A percentile compares a stretch with the other conserved stretches of the same genome.
phyloP scores from a whole-genome alignment of 2,329 filamentous ascomycete genomes.

The Bipolaris victoriae region DNA sequence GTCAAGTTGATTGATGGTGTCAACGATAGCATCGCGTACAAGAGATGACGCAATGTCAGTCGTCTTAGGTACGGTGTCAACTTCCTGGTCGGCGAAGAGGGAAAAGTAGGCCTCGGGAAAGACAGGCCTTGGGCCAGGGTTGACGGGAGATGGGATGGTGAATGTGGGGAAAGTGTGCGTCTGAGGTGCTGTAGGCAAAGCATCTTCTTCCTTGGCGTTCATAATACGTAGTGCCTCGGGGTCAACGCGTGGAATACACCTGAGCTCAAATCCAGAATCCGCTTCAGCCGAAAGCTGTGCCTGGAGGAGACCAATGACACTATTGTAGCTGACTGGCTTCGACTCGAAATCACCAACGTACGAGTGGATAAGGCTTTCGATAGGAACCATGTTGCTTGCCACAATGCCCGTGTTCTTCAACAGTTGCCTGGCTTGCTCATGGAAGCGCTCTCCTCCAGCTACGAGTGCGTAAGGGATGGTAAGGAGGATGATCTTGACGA shows the following conservation, averaged over 20 bases:
- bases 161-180: conserved; percentile 83
- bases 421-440: conserved; percentile 74
- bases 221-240: conserved; percentile 58
- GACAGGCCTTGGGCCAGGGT: conserved; percentile 74
- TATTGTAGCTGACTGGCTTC: conserved; percentile 69
- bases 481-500: conserved; percentile 95
- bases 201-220: conserved; percentile 60
- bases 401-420: conserved; percentile 96
- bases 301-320: conserved; percentile 81
- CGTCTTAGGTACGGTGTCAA: conserved; percentile 83
- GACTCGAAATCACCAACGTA: conserved; percentile 70
- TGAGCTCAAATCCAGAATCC: conserved; percentile 74
- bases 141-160: conserved; percentile 74
- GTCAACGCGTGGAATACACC: conserved; percentile 65
- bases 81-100: conserved; percentile 84
- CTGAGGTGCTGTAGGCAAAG: conserved; percentile 54
- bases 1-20: conserved; percentile 92
- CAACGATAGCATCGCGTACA: conserved; percentile 82
- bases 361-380: conserved; percentile 86
- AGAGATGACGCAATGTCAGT: conserved; percentile 79
- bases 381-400: conserved; percentile 81
- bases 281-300: conserved; percentile 83
- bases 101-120: conserved; percentile 96
- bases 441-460: conserved; percentile 47
- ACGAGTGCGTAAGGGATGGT: conserved; percentile 86